These are phyloP conservation scores for Cryptomeria japonica DNA, from an alignment of 75 land plant species.

Conservation along the genomic window DNA sequence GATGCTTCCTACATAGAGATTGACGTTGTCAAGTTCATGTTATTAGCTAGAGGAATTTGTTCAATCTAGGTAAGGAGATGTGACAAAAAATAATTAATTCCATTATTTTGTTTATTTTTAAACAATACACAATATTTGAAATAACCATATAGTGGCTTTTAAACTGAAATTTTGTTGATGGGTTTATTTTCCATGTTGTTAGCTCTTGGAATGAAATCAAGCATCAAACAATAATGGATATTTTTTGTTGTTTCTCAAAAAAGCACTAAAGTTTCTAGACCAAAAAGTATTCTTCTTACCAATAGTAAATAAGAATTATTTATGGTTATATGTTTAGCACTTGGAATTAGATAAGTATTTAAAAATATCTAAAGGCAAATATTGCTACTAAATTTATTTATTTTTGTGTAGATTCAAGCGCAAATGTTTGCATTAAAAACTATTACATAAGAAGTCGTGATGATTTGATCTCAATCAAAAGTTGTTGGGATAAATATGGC, in stretches of 20 bases:
- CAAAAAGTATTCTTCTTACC: too few species aligned
- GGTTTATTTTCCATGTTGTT: too few species aligned
- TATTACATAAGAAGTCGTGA: constrained; percentile 58
- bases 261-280: too few species aligned
- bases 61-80: background rate
- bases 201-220: too few species aligned
- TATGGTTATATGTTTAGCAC: too few species aligned
- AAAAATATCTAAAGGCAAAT: background rate
- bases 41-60: background rate
- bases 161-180: too few species aligned
- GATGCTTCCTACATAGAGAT: background rate
- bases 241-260: too few species aligned
- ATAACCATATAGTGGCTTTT: background rate
- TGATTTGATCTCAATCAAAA: constrained; percentile 73
- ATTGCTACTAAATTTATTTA: background rate
- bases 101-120: background rate
- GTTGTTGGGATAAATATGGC: constrained; percentile 94
- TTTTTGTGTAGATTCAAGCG: constrained; percentile 61
- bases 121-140: background rate
- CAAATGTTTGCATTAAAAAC: constrained; percentile 67
- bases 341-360: too few species aligned
- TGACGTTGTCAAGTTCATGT: background rate
- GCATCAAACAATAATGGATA: too few species aligned
- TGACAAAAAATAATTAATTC: too few species aligned
- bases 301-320: too few species aligned